Evolutionary conservation across 108 stramenopile species (phyloP).

Genomic region (Cyclotella baltica): DNA sequence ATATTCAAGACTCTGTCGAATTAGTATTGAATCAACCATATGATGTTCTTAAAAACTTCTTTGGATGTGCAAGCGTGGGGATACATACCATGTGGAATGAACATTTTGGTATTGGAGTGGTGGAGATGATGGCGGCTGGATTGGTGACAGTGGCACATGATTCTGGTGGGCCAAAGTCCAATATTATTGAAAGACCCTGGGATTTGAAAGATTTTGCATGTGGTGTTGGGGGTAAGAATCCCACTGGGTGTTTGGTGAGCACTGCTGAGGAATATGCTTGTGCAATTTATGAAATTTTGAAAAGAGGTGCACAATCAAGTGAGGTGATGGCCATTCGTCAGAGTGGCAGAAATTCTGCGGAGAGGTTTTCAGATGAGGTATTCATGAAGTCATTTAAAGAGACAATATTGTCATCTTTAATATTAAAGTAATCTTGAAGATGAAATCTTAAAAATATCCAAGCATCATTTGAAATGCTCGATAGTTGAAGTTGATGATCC

Average conservation of each 20-base stretch:
- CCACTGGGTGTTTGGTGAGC: constrained; percentile 78
- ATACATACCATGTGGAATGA: constrained; percentile 99
- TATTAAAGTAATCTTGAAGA: too few relatives aligned
- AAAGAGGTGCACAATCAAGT: constrained; percentile 32
- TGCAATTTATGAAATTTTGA: constrained; percentile 69
- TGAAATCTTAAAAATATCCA: too few relatives aligned
- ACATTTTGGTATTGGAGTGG: constrained; percentile 99
- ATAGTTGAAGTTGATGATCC: too few relatives aligned
- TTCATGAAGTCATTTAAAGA: constrained; percentile 61
- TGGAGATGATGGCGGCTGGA: constrained; percentile 99
- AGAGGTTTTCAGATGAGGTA: constrained; percentile 77
- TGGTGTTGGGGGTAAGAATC: background rate
- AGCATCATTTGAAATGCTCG: too few relatives aligned
- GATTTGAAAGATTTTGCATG: constrained; percentile 23
- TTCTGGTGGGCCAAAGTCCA: constrained; percentile 94
- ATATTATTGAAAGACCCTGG: constrained; percentile 64
- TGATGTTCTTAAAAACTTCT: constrained; percentile 74
- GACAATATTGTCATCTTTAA: constrained; percentile 39
- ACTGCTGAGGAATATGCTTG: constrained; percentile 78
- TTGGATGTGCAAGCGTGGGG: constrained; percentile 84
- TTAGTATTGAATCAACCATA: constrained; percentile 94
- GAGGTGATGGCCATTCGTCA: constrained; percentile 50
- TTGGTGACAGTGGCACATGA: constrained; percentile 93
- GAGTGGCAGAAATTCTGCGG: constrained; percentile 58
- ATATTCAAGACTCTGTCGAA: constrained; percentile 69